Conservation (phyloP, 2,329 filamentous ascomycete genomes). For the Helicocarpus griseus region DNA sequence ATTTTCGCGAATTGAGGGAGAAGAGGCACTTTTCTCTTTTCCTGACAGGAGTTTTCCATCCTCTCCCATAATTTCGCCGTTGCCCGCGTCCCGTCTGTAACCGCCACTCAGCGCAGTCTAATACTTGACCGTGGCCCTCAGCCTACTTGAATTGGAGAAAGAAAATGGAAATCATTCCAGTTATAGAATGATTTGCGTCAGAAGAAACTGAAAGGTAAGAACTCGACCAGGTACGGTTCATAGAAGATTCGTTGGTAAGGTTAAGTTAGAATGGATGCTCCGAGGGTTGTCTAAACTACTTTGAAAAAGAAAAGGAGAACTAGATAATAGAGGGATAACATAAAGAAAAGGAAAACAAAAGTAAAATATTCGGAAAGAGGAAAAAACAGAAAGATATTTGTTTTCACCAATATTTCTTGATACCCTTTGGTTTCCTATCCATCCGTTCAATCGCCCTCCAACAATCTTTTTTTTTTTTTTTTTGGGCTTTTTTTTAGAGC, state of each 20-base stretch:
- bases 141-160: no score
- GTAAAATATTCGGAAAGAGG: not conserved
- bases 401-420: not conserved
- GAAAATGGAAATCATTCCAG: no score
- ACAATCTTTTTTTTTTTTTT: not conserved
- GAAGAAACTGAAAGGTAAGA: not conserved
- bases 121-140: no score
- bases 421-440: not conserved
- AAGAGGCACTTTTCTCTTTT: no score
- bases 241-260: no score
- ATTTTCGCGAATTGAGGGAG: conserved; percentile 50
- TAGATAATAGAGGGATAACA: not conserved
- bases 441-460: not conserved
- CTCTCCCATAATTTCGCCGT: no score
- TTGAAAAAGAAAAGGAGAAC: not conserved
- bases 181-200: no score
- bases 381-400: not conserved
- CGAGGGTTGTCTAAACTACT: not conserved
- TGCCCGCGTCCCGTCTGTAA: no score
- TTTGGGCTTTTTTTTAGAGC: not conserved
- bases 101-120: no score
- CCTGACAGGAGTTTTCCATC: no score
- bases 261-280: not conserved
- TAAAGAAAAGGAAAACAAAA: not conserved
- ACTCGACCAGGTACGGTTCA: not conserved